phyloP scores from a whole-genome alignment of 805 yeast species.

The Debaryomyces maramus region DNA sequence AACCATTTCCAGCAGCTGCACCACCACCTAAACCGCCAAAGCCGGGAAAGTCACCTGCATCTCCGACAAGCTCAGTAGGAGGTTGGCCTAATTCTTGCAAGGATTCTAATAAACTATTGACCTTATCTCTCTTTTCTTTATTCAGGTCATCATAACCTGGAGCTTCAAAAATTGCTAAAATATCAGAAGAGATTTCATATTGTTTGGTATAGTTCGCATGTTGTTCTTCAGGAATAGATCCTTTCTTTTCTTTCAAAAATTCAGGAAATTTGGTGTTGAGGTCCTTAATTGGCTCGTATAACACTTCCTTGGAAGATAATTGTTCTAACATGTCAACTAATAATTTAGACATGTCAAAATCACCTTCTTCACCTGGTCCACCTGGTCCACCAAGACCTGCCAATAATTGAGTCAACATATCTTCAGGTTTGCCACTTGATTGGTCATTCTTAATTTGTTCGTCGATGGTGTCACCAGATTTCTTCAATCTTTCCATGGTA shows the following conservation, averaged over 20 bases:
- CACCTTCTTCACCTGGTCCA: slow-evolving; percentile 36
- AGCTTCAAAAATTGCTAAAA: slow-evolving; percentile 66
- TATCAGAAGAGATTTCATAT: slow-evolving; percentile 56
- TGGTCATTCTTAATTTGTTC: slow-evolving; percentile 51
- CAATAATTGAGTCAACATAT: slow-evolving; percentile 64
- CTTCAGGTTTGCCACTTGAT: slow-evolving; percentile 38
- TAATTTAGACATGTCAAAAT: slow-evolving; percentile 62
- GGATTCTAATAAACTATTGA: slow-evolving; percentile 61
- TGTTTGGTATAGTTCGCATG: slow-evolving; percentile 59
- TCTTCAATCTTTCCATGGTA: slow-evolving; percentile 78
- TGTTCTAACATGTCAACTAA: slow-evolving; percentile 76
- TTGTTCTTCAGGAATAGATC: slow-evolving; percentile 46
- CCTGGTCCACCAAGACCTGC: slow-evolving; percentile 43
- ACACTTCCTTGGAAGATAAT: slow-evolving; percentile 77
- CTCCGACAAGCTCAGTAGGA: slow-evolving; percentile 72
- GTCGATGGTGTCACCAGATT: slow-evolving; percentile 71
- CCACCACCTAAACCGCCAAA: slow-evolving; percentile 43
- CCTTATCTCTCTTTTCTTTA: slow-evolving; percentile 44
- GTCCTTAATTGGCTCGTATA: slow-evolving; percentile 87
- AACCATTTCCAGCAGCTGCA: slow-evolving; percentile 30
- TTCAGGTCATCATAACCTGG: slow-evolving; percentile 58
- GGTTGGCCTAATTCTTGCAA: slow-evolving; percentile 78
- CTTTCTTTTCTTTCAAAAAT: slow-evolving; percentile 61
- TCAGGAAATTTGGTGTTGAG: slow-evolving; percentile 68
- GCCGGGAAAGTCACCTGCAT: slow-evolving; percentile 47